Conservation (phyloP, 2,329 filamentous ascomycete genomes). For the Esteya vermicola region DNA sequence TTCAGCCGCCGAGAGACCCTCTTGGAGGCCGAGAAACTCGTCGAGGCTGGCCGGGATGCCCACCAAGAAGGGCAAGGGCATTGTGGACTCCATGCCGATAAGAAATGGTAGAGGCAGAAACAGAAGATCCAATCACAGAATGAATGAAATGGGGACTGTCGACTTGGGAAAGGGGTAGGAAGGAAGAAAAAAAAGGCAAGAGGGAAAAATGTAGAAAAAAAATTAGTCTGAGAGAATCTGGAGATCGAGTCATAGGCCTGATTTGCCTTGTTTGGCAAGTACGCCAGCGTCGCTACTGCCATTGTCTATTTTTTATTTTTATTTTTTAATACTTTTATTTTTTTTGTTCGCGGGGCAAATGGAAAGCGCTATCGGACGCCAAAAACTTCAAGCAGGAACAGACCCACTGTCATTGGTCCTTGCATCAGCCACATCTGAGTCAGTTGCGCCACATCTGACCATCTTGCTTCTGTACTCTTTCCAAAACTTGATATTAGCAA, state of each 20-base stretch:
- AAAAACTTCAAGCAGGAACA: no score
- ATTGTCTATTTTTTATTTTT: neutral
- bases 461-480: no score
- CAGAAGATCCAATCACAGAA: no score
- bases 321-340: no score
- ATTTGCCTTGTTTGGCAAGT: conserved; percentile 3
- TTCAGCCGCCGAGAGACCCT: conserved; percentile 42
- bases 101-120: neutral
- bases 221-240: neutral
- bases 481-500: no score
- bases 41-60: conserved; percentile 33
- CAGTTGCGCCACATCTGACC: no score
- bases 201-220: neutral
- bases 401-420: no score
- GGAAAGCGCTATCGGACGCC: conserved; percentile 1
- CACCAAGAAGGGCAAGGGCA: conserved; percentile 49
- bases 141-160: no score
- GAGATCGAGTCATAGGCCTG: neutral
- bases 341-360: neutral
- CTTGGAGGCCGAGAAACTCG: conserved; percentile 19
- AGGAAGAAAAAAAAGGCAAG: neutral
- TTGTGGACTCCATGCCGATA: conserved; percentile 45
- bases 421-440: no score
- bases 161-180: no score
- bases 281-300: neutral